These are phyloP conservation scores for Nemania bipapillata DNA, from an alignment of 2,329 filamentous ascomycete species.

Conservation along the genomic window DNA sequence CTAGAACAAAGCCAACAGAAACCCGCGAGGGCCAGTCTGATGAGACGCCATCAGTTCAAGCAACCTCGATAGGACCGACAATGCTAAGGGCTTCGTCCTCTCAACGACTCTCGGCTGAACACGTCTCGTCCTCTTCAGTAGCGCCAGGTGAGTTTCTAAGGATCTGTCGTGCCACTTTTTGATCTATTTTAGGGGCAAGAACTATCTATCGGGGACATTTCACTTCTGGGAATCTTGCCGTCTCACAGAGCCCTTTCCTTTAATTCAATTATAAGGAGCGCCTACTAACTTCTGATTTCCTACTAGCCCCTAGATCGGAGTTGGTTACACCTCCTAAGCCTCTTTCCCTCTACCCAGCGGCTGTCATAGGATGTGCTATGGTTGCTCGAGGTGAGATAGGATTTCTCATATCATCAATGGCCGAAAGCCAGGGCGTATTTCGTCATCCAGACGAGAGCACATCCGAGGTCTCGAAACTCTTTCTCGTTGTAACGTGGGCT, in stretches of 20 bases:
- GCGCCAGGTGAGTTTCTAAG: not conserved
- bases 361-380: constrained; percentile 75
- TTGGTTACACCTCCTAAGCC: constrained; percentile 57
- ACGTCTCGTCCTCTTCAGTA: not conserved
- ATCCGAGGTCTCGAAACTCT: constrained; percentile 55
- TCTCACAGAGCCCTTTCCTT: not conserved
- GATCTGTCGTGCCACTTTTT: too few relatives aligned
- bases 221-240: not conserved
- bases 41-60: not conserved
- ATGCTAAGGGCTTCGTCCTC: not conserved
- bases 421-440: constrained; percentile 64
- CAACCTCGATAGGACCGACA: not conserved
- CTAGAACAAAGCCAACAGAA: not conserved
- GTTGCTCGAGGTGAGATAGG: constrained; percentile 82
- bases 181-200: not conserved
- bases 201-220: not conserved
- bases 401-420: constrained; percentile 77
- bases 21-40: constrained; percentile 4
- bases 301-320: not conserved
- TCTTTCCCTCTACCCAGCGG: constrained; percentile 72
- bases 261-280: not conserved
- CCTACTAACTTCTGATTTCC: not conserved
- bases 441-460: constrained; percentile 32
- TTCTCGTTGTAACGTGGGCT: constrained; percentile 66
- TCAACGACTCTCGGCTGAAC: not conserved